Evolutionary conservation across 2,329 filamentous ascomycete species (phyloP).

Genomic region (Cyclaneusma minus): DNA sequence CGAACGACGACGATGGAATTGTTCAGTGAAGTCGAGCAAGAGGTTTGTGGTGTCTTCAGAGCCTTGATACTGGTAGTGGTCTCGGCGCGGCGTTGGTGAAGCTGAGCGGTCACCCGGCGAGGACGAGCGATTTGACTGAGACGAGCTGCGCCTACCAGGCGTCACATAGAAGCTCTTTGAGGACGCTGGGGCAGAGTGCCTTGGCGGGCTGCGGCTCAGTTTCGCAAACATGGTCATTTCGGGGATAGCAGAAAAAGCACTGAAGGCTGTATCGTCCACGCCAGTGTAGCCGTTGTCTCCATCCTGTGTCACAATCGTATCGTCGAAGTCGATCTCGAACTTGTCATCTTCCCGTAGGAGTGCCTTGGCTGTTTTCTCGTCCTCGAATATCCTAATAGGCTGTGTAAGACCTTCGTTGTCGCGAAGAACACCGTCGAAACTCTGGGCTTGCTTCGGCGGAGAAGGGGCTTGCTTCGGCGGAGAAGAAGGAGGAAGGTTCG

Average conservation of each 20-base stretch:
- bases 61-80: conserved; percentile 16
- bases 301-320: conserved; percentile 14
- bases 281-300: conserved; percentile 17
- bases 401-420: conserved; percentile 40
- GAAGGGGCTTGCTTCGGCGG: too few species aligned
- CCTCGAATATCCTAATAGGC: conserved; percentile 48
- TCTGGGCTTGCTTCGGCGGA: too few species aligned
- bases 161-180: conserved; percentile 13
- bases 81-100: conserved; percentile 23
- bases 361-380: conserved; percentile 19
- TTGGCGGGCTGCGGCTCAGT: conserved; percentile 49
- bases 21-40: conserved; percentile 77
- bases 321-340: conserved; percentile 13
- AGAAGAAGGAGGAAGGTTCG: too few species aligned
- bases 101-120: conserved; percentile 9
- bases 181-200: conserved; percentile 26
- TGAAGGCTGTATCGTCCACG: conserved; percentile 34
- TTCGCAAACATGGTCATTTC: conserved; percentile 74
- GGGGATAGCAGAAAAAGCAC: conserved; percentile 77
- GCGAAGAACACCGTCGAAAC: conserved; percentile 37
- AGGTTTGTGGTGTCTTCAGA: conserved; percentile 56
- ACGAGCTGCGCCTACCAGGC: conserved; percentile 1
- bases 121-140: too few species aligned
- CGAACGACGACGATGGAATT: conserved; percentile 33
- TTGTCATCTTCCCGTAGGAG: conserved; percentile 15